phyloP scores from a whole-genome alignment of 441 rosid species.

The Capsella rubella region DNA sequence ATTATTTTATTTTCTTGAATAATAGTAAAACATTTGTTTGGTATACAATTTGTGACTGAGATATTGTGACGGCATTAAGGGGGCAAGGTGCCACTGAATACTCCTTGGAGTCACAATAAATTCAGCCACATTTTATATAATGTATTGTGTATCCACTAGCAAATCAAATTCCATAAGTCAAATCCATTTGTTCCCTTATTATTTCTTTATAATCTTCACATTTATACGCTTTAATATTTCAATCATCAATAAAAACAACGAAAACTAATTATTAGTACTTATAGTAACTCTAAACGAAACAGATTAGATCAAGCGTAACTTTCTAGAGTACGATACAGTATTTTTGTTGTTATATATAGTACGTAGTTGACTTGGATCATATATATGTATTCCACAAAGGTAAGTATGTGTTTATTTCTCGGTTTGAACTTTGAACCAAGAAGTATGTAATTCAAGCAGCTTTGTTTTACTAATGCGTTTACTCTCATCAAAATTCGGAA shows the following conservation, averaged over 20 bases:
- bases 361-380: not conserved
- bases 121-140: conserved; percentile 11
- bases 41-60: conserved; percentile 8
- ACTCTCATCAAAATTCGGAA: conserved; percentile 10
- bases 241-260: not conserved
- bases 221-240: not conserved
- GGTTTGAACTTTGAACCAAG: not conserved
- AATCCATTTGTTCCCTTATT: conserved; percentile 18
- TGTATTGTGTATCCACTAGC: conserved; percentile 11
- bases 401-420: conserved; percentile 13
- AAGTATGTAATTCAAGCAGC: not conserved
- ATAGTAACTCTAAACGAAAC: not conserved
- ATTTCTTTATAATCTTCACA: not conserved
- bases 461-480: conserved; percentile 19
- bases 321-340: too few species aligned
- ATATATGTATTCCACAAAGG: not conserved
- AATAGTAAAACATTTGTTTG: not conserved
- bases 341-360: too few species aligned
- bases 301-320: not conserved
- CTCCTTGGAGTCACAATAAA: conserved; percentile 30
- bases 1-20: conserved; percentile 16
- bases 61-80: conserved; percentile 17
- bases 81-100: conserved; percentile 23
- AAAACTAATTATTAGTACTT: not conserved
- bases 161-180: conserved; percentile 14